Base-by-base conservation (phyloP, 495 filamentous ascomycete species). In the Arthonia radiata region DNA sequence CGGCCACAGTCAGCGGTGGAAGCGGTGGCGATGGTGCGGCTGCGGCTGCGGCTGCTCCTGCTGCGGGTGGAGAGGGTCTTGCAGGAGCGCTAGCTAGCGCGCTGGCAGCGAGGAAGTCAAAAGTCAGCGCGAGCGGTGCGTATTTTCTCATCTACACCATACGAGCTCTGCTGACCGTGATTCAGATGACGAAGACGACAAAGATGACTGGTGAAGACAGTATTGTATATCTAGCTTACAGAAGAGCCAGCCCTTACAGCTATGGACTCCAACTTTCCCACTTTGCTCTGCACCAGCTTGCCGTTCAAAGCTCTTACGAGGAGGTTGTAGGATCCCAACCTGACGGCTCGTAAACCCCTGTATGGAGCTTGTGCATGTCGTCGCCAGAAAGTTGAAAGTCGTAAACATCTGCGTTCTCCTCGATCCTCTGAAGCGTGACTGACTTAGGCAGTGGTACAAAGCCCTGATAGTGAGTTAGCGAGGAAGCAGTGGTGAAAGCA, bases 121-220 rank as follows among this genome's bases (percentile, higher is more conserved):
- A 81, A 56, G 81, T 90, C 41, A 71, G 74, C 44, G 62, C 67
- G 42, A 86, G 76, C 54, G 81, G 81, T 93, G 71, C 63, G 79
- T 71, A 22, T 11, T 7, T 22, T 11, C 19, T 11, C 7, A 22
- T 7, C 19, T 7, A 6, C 7, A 22, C 6, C 19, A 11, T 6
- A 6, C 19, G 19, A 22, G 11, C 11, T 22, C 6, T 22, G 19
- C 7, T 11, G 19, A 22, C 11, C 19, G 6, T 22, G 6, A 22
- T 11, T 11, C 11, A 22, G 19, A 22, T 22, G 19, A 22, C 11
- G 19, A 22, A 22, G 19, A 22, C 19, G 19, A 22, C 11, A 6
- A 22, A 6, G 19, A 22, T 11, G 19, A 22, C 6, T 22, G 19
- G 19, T 22, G 11, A 22, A 22, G 6, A 22, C n/a, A n/a, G n/a